Base-by-base conservation (phyloP, 169 alveolate species). In the Toxoplasma gondii region DNA sequence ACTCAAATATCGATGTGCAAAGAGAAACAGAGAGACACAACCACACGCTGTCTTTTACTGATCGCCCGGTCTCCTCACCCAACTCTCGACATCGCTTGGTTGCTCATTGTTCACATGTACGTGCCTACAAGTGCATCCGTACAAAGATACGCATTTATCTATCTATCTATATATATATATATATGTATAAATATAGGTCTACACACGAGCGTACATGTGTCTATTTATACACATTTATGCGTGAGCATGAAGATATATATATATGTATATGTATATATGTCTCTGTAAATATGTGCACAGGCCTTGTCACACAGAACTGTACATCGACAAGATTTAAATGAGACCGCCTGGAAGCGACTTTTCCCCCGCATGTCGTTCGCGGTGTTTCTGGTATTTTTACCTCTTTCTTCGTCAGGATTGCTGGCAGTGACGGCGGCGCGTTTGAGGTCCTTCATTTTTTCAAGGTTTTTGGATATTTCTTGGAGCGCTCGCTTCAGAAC, bases 341-440 rank as follows among this genome's bases (percentile, higher is more conserved):
- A 58, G 24, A 58, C 70, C 24, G 70, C 24, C 70, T 58, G 16
- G n/a, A n/a, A n/a, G n/a, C n/a, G n/a, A n/a, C n/a, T n/a, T 27
- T 64, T 16, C 34, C 24, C 22, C n/a, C 74, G 74, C 74, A 4
- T 27, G 74, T 16, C 74, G 74, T 64, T 4, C 29, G 9, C 29
- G 58, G 58, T 7, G 58, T 49, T 4, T 49, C 12, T 12, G 4
- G 58, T 4, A 12, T 4, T 78, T n/a, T 19, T 27, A 82, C 91
- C 94, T 84, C 91, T 44, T 39, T 94, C 96, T 29, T 88, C 87
- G 45, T 90, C 96, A 31, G 96, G 94, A 34, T 41, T 74, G 29
- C 92, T 87, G 36, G 96, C 94, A 2, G n/a, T 41, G 34, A 84
- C 45, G 29, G 64, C 80, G 29, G 10, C 84, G 10, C 41, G 29